Conservation (phyloP, 148 eudicot genomes). For the Gaultheria prostrata region DNA sequence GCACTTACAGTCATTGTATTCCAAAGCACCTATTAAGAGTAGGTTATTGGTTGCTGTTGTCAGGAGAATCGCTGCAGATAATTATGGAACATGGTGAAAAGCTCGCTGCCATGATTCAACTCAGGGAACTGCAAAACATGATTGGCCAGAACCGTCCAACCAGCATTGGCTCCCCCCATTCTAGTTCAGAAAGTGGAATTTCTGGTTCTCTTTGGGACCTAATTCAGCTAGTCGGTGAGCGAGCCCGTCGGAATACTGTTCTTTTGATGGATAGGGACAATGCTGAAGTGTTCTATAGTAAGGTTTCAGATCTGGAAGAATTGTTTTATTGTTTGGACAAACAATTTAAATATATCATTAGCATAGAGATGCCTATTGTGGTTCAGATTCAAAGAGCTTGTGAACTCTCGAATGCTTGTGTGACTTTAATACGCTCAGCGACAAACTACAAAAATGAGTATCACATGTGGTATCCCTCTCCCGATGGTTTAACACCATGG, state of each 20-base stretch:
- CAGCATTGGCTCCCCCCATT: conserved; percentile 38
- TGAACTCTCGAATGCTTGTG: conserved; percentile 81
- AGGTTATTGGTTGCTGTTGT: not conserved
- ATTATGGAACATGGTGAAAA: conserved; percentile 98
- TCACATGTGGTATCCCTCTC: conserved; percentile 92
- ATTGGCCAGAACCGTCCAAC: conserved; percentile 56
- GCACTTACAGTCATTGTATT: not conserved
- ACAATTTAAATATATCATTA: conserved; percentile 59
- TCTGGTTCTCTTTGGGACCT: conserved; percentile 94
- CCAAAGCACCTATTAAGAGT: not conserved
- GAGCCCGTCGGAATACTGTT: conserved; percentile 78
- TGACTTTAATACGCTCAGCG: conserved; percentile 55
- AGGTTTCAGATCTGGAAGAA: conserved; percentile 86
- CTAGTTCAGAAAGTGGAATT: conserved; percentile 42
- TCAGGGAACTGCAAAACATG: conserved; percentile 74
- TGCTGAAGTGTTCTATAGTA: conserved; percentile 94
- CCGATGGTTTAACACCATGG: conserved; percentile 94
- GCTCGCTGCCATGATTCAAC: conserved; percentile 81
- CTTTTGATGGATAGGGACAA: conserved; percentile 98
- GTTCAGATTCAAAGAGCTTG: conserved; percentile 77
- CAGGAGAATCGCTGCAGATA: conserved; percentile 82
- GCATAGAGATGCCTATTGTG: conserved; percentile 49
- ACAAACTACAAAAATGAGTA: conserved; percentile 70
- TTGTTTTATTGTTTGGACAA: conserved; percentile 72
- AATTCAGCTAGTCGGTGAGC: conserved; percentile 90